Percentiles rank a stretch among this genome's conserved stretches.
These are phyloP conservation scores for Megacollybia marginata DNA, from an alignment of 768 basidiomycete species.

Conservation along the genomic window DNA sequence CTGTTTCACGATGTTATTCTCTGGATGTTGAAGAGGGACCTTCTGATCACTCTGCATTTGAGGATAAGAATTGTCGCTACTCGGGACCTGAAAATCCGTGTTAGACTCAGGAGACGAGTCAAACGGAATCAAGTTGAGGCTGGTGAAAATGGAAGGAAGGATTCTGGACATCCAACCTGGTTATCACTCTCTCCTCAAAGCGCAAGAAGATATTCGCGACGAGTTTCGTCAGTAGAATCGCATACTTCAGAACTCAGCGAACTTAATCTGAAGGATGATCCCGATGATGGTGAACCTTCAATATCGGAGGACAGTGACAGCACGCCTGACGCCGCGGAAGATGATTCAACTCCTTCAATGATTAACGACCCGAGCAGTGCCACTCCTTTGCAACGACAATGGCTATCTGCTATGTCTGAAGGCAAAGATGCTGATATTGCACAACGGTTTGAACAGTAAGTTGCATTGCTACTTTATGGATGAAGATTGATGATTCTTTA, in stretches of 20 bases:
- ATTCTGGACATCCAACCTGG: conserved; percentile 28
- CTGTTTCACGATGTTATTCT: conserved; percentile 77
- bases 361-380: conserved; percentile 81
- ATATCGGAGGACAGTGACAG: conserved; percentile 21
- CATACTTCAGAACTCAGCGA: conserved; percentile 31
- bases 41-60: conserved; percentile 80
- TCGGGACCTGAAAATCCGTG: conserved; percentile 62
- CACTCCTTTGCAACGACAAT: conserved; percentile 68
- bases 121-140: conserved; percentile 21
- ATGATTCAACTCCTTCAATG: conserved; percentile 50
- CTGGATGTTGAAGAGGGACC: conserved; percentile 87
- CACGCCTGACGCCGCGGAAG: conserved; percentile 43
- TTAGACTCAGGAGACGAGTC: conserved; percentile 39
- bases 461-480: conserved; percentile 1
- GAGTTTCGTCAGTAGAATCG: conserved; percentile 41
- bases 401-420: conserved; percentile 88
- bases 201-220: conserved; percentile 38
- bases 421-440: conserved; percentile 66
- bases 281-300: conserved; percentile 4
- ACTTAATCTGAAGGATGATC: conserved; percentile 24
- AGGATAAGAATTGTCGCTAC: conserved; percentile 81
- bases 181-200: conserved; percentile 49
- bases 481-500: conserved; percentile 19
- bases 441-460: conserved; percentile 74
- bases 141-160: not conserved